Evolutionary conservation across 768 basidiomycete species (phyloP), one percentile per base, ranked within the genome.

Genomic region (Astraeus odoratus): DNA sequence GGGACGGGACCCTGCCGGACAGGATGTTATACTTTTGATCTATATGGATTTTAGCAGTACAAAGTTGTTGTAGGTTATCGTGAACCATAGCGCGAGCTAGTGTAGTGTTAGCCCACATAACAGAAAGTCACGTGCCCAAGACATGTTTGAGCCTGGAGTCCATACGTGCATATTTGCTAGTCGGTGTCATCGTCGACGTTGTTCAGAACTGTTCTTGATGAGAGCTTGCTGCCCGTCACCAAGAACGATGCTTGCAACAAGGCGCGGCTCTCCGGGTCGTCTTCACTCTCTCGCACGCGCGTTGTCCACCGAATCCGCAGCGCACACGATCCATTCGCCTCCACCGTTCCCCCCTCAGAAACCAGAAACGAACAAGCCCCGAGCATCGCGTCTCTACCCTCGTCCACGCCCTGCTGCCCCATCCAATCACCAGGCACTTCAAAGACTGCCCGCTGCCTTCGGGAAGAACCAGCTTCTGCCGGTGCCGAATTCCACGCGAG

Each of bases 401-500:
- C 64, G 68, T 3, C 74, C 75, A 1, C 68, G 75, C 2, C 67
- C 69, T 2, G 53, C 51, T 0, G 15, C 51, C 3, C 40, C 48
- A 19, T 43, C 50, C 10, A 56, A 49, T 24, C 53, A 58, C 27
- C 60, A 54, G 12, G 58, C 53, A 8, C 66, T 83, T 0, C 76
- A 80, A 1, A 63, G 66, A 23, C 75, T 90, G 8, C 86, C 87
- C 0, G 68, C 84, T 1, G 73, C 72, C 0, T 90, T 91, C 64
- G 89, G 89, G 18, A 72, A 76, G 25, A 92, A 92, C 61, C 89
- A 92, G 64, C 71, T 90, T 5, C 71, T 92, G 1, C 76, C 83
- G 0, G 89, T 92, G 7, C 73, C 86, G 10, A 81, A 83, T 58
- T 80, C 84, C 20, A 91, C 84, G 3, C 78, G 89, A 4, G 81